These are phyloP conservation scores for Aureococcus anophagefferens DNA, from an alignment of 108 stramenopile genomes.

Conservation along the genomic window DNA sequence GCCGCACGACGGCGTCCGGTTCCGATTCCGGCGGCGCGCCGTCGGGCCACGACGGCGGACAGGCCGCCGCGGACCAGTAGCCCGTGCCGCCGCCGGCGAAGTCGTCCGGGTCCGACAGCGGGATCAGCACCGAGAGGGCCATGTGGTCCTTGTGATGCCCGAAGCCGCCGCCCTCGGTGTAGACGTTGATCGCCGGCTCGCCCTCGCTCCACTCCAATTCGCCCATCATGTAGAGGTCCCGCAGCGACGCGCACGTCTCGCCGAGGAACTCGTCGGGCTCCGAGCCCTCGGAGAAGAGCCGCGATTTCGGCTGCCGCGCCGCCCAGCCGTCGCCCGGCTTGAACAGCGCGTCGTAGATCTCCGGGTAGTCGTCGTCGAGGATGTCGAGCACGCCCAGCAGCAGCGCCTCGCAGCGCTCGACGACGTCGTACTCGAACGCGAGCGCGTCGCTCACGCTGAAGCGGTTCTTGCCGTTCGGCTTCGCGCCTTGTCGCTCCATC, in stretches of 20 bases:
- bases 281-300: background rate
- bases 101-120: constrained; percentile 13
- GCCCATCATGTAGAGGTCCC: constrained; percentile 19
- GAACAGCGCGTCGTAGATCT: background rate
- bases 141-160: constrained; percentile 32
- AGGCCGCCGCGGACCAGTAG: constrained; percentile 11
- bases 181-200: constrained; percentile 39
- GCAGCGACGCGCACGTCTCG: constrained; percentile 7
- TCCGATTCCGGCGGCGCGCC: constrained; percentile 29
- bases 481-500: no score
- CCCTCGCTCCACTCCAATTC: constrained; percentile 16
- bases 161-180: constrained; percentile 24
- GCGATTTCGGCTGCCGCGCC: background rate
- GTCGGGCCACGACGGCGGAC: constrained; percentile 27
- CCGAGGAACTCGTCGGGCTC: background rate
- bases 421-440: background rate
- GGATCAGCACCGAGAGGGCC: constrained; percentile 33
- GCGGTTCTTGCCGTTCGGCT: background rate
- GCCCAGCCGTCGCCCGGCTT: background rate
- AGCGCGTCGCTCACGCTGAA: background rate
- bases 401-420: background rate
- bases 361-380: background rate
- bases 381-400: background rate
- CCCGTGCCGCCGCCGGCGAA: constrained; percentile 31
- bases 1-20: constrained; percentile 20